Evolutionary conservation across 768 basidiomycete species (phyloP), one percentile per base, ranked within the genome.

Genomic region (Royoungia palumana): DNA sequence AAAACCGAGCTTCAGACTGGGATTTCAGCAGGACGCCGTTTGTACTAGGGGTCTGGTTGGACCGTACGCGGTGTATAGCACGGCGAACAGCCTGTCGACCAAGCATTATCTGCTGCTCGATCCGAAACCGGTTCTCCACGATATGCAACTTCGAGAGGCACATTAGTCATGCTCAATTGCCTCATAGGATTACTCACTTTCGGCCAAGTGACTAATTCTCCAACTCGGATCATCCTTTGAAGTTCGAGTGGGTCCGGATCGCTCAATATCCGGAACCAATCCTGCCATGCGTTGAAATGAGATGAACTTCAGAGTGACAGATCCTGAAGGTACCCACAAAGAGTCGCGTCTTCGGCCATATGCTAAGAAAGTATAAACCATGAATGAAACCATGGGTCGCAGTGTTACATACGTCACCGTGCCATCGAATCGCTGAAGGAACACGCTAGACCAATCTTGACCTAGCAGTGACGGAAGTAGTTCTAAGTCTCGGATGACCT

Each of bases 391-490:
- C 13, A 20, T 39, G 21, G 41, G 34, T 43, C 8, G 46, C 39
- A 14, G 36, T n/a, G 19, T 11, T 16, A 74, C 87, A 61, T 75
- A 91, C 89, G 90, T 93, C 41, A 93, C 84, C 21, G 81, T 75
- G 5, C 89, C 89, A 57, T 92, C 92, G 62, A 96, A 97, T 42
- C 91, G 80, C 66, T 98, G 96, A 42, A 98, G 72, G 64, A 98
- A 99, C 11, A 98, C 92, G 54, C 87, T 88, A 1, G 90, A 92
- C 95, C 95, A 98, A 65, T 99, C 95, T 63, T 84, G 92, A 2
- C 94, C 94, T 6, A 95, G 73, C 3, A 98, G 59, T 50, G 92
- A 86, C n/a, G 96, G 96, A 46, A 98, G 75, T 19, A 99, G 79
- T 63, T 99, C 96, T 2, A 99, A 78, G 65, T 98, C 96, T 35